Base-by-base conservation (phyloP, 495 filamentous ascomycete species). In the Penicillium soppii region DNA sequence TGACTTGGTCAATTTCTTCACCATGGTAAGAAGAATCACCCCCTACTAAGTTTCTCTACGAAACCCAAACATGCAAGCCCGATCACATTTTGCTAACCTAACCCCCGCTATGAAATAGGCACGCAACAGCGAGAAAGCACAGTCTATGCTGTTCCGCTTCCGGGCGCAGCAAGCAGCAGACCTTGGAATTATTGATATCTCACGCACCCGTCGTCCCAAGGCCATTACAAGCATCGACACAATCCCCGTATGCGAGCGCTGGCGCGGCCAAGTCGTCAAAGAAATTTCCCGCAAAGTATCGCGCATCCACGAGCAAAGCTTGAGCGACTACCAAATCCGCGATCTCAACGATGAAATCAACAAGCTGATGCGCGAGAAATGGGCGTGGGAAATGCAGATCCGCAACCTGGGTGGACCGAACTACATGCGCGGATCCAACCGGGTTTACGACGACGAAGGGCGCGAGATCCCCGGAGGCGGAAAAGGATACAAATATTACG, bases 111-210 rank as follows among this genome's bases (percentile, higher is more conserved):
- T 58, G 50, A 32, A 54, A 54, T 9, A 86, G 84, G 84, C 84
- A 47, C 84, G 84, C 52, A 98, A 98, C 70, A 90, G 88, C 23
- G 92, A 97, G 81, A 97, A 97, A 75, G 94, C 94, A 52, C 94
- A 98, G 72, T 97, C 92, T 19, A 98, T 98, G 94, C 95, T 98
- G 71, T 98, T 96, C 77, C 94, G 94, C 78, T 98, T 98, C 81
- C 90, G 95, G 69, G 94, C 96, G 64, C 86, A 91, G 61, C 94
- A 97, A 78, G 95, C 95, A 46, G 91, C 92, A 49, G 92, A 96
- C 68, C 78, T 96, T 29, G 94, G 94, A 63, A 97, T 97, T 59
- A 89, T 97, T 73, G 91, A 96, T 72, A 85, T 88, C 7, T 87
- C 88, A n/a, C 88, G 92, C 32, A 86, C 91, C 7, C 85, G 91